Evolutionary conservation across 768 basidiomycete genomes (phyloP), one percentile per base, ranked within the genome.

Genomic region (Boletus rubescentipes): DNA sequence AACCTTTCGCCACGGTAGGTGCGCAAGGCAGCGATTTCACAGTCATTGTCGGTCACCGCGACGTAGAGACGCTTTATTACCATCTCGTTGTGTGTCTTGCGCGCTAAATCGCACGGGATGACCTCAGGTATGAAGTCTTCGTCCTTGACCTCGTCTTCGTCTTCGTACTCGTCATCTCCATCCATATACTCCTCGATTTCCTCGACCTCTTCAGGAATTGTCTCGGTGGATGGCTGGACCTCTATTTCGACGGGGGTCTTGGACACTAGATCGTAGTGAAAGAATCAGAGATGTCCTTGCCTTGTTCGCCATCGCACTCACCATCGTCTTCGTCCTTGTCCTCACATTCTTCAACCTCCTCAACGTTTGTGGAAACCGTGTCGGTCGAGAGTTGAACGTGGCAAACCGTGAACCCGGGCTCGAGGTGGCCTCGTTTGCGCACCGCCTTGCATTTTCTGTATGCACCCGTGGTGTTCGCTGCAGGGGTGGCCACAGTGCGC

Each of bases 41-140:
- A 16, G 36, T 49, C 48, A 16, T 58, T 20, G 35, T 58, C 48
- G 10, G 48, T 40, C 7, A 58, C 7, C n/a, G 53, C 53, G 34
- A 50, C 2, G 30, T 46, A 57, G 23, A 54, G 11, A 8, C 32
- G 32, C 4, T 16, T 2, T 20, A 40, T 14, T 10, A 54, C n/a
- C 53, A 26, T 40, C 18, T 49, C 38, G 38, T 42, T 0, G 20
- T 29, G 29, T 16, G 53, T 41, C 39, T 58, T 55, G 30, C 14
- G 34, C 2, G 21, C 43, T 3, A 46, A 32, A 20, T 36, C 53
- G 30, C 9, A 41, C 3, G 48, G 29, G 34, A 34, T 26, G 35
- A 29, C 6, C 9, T 35, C 35, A 4, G 42, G 42, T 7, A 9
- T 14, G 9, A 26, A 3, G 6, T 26, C 26, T 26, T 26, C 26